Conservation (phyloP, 805 yeast species). For the Teunomyces barrocoloradensis region DNA sequence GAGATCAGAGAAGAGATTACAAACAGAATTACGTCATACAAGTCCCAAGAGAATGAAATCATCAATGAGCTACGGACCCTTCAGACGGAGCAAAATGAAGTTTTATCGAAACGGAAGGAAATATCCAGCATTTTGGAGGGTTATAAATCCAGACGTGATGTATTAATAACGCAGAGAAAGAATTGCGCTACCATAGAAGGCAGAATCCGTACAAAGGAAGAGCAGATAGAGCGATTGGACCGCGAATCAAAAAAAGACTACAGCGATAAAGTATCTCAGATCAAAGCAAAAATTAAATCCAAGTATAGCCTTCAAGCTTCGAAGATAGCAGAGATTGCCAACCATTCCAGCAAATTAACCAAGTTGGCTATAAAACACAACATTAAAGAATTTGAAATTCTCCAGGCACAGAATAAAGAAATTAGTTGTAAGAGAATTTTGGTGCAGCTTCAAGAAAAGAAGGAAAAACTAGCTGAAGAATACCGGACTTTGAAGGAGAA, state of each 20-base stretch:
- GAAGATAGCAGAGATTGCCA: slow-evolving; percentile 21
- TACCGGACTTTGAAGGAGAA: slow-evolving; percentile 34
- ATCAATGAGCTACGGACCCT: slow-evolving; percentile 14
- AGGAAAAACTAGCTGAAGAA: slow-evolving; percentile 23
- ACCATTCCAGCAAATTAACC: slow-evolving; percentile 19
- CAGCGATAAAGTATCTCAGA: slow-evolving; percentile 33
- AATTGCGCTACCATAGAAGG: slow-evolving; percentile 17
- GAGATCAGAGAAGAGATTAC: slow-evolving; percentile 17
- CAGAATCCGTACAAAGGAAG: slow-evolving; percentile 23
- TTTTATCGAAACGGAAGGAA: slow-evolving; percentile 12
- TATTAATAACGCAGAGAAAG: slow-evolving; percentile 11
- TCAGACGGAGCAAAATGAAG: slow-evolving; percentile 14
- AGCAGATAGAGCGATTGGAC: slow-evolving; percentile 30
- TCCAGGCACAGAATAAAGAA: slow-evolving; percentile 19
- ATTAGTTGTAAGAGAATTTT: slow-evolving; percentile 22
- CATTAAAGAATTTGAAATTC: slow-evolving; percentile 12
- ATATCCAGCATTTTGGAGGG: slow-evolving; percentile 7
- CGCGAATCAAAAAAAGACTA: slow-evolving; percentile 42
- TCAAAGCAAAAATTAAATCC: slow-evolving; percentile 25
- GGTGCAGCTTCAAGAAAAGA: slow-evolving; percentile 24
- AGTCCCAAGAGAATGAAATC: slow-evolving; percentile 9
- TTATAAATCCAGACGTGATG: slow-evolving; percentile 10
- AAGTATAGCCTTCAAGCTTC: slow-evolving; percentile 17
- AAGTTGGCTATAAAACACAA: slow-evolving; percentile 12
- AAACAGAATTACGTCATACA: slow-evolving; percentile 10